Base-by-base conservation (phyloP, 495 filamentous ascomycete genomes). In the Bacidia gigantensis region DNA sequence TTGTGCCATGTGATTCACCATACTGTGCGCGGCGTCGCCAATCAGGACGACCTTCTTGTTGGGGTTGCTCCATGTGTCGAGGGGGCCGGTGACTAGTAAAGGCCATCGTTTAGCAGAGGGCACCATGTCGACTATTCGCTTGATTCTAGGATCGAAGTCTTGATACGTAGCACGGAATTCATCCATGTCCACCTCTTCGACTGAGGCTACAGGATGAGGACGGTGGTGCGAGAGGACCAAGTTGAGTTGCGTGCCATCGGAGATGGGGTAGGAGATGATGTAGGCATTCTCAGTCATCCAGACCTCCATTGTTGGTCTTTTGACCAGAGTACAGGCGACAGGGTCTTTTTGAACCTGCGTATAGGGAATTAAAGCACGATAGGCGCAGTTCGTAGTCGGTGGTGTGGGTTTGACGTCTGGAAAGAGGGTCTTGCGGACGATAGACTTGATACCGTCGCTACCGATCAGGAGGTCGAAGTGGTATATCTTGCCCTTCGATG, bases 211-310 rank as follows among this genome's bases (percentile, higher is more conserved):
- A 18, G 53, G 57, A 1, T 49, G 43, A 11, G 55, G 51, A 1
- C 57, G 53, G 20, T 67, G 68, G 60, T 78, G 74, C 1, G 66
- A 70, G 7, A 77, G 63, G 0, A 74, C 73, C 64, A 75, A 68
- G 51, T 77, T 75, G 56, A 75, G 74, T 3, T 65, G 57, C 41
- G 64, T 69, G 2, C 71, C 72, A 7, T 61, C 64, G 2, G 68
- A 67, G 14, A 77, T 75, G 3, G 68, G 70, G 53, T 76, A 77
- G 5, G 68, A 67, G 58, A 77, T 76, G 20, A 72, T 71, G 56
- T 75, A 70, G 3, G 65, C 47, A 11, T 59, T 50, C 22, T 69
- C 62, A 3, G 58, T 54, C 65, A 71, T 69, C 69, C 69, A 72
- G 5, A 70, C 64, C 45, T 72, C 69, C 67, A 72, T 70, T 2